Conservation (phyloP, 1,139 yeast genomes). For the Pichiaceae sp. region DNA sequence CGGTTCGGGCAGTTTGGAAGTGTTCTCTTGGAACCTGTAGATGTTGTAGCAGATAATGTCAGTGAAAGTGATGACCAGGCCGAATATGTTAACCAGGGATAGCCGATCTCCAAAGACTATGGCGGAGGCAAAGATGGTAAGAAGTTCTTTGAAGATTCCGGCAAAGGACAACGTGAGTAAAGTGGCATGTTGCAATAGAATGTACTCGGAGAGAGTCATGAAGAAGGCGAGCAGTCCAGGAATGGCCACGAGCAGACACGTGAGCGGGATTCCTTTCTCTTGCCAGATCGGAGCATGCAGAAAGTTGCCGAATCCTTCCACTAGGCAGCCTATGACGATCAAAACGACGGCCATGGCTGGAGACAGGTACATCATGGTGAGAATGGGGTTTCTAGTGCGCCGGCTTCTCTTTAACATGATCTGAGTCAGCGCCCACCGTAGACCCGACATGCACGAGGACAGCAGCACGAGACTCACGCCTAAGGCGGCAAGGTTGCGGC, state of each 20-base stretch:
- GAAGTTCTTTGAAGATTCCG: conserved; percentile 84
- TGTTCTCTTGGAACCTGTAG: conserved; percentile 37
- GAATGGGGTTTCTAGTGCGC: conserved; percentile 62
- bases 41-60: conserved; percentile 81
- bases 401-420: conserved; percentile 56
- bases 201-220: conserved; percentile 87
- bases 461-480: conserved; percentile 70
- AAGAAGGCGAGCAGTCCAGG: conserved; percentile 87
- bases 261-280: conserved; percentile 42
- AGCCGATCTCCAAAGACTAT: conserved; percentile 69
- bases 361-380: conserved; percentile 80
- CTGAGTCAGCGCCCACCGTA: conserved; percentile 94
- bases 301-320: conserved; percentile 61
- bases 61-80: conserved; percentile 63
- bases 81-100: conserved; percentile 61
- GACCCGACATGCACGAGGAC: conserved; percentile 78
- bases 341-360: conserved; percentile 73
- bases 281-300: conserved; percentile 53
- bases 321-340: conserved; percentile 46
- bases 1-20: neutral
- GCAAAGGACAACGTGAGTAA: conserved; percentile 83
- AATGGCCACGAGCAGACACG: conserved; percentile 51
- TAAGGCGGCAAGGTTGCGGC: conserved; percentile 19
- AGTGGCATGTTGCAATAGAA: conserved; percentile 71
- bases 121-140: conserved; percentile 69